phyloP scores from a whole-genome alignment of 345 rosid species.

The Brassica incana region DNA sequence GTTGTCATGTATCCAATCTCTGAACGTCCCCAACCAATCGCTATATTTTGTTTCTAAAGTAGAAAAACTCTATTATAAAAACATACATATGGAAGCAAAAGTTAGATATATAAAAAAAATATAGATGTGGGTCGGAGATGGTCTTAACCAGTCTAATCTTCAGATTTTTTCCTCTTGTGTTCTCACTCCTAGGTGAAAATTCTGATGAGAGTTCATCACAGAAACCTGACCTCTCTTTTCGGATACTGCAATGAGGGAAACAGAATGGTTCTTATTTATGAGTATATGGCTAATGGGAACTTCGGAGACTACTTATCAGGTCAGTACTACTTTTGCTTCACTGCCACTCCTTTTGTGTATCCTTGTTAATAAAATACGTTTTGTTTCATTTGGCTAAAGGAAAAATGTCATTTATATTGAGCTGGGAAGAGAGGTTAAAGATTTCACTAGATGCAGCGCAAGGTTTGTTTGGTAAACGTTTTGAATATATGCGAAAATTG shows the following conservation, averaged over 20 bases:
- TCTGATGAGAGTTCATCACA: background rate
- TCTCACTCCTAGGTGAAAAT: background rate
- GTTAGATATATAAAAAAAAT: background rate
- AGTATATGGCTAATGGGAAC: constrained; percentile 44
- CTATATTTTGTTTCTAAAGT: background rate
- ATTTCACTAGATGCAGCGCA: constrained; percentile 50
- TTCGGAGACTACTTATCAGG: constrained; percentile 43
- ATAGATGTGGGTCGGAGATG: background rate
- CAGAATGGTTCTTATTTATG: background rate
- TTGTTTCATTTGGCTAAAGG: constrained; percentile 12
- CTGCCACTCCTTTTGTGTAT: background rate
- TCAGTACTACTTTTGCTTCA: background rate
- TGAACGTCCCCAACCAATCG: background rate
- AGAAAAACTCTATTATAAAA: background rate
- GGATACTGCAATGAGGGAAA: background rate
- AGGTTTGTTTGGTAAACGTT: constrained; percentile 10
- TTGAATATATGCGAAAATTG: background rate
- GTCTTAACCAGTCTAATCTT: background rate
- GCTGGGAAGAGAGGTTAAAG: constrained; percentile 45
- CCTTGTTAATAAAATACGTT: background rate
- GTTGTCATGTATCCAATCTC: background rate
- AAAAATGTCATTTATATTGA: constrained; percentile 19
- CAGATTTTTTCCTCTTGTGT: background rate
- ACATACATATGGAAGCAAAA: background rate
- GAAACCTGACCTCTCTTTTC: background rate